A percentile compares a stretch with the other conserved stretches of the same genome.
These are phyloP conservation scores for Termitomyces eurrhizus DNA, from an alignment of 768 basidiomycete species.

Conservation along the genomic window DNA sequence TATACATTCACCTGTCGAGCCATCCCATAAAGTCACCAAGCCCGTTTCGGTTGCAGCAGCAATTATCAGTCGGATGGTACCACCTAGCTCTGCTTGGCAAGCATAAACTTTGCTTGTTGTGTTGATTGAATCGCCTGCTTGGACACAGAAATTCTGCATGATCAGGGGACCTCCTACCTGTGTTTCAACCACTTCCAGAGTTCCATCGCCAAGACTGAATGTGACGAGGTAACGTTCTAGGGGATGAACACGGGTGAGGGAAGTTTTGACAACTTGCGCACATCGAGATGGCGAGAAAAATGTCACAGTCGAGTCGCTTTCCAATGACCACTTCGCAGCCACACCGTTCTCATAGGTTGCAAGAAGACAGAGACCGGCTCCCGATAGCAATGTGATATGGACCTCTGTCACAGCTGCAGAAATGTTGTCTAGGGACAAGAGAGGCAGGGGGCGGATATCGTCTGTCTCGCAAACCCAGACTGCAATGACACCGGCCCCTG, in stretches of 20 bases:
- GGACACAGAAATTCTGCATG: constrained; percentile 43
- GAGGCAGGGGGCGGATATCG: constrained; percentile 32
- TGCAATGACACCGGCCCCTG: constrained; percentile 58
- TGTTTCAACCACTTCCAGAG: constrained; percentile 57
- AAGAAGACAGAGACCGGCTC: constrained; percentile 31
- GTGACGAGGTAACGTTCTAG: constrained; percentile 48
- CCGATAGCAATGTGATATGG: constrained; percentile 32
- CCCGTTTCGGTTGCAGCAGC: constrained; percentile 64
- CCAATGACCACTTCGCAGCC: constrained; percentile 51
- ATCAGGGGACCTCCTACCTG: constrained; percentile 39
- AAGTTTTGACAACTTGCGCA: constrained; percentile 41
- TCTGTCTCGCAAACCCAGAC: constrained; percentile 54
- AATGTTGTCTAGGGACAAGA: constrained; percentile 37
- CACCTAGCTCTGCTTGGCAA: constrained; percentile 48
- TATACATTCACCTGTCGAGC: constrained; percentile 58
- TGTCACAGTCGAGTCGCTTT: constrained; percentile 25
- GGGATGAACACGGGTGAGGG: constrained; percentile 44
- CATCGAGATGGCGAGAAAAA: constrained; percentile 42
- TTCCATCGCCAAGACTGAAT: constrained; percentile 64
- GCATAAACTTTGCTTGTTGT: constrained; percentile 49
- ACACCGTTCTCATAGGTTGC: constrained; percentile 58
- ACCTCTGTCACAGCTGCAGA: constrained; percentile 52
- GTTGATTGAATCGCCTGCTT: constrained; percentile 57
- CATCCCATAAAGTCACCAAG: constrained; percentile 75
- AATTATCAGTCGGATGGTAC: constrained; percentile 48